Percentiles rank a stretch among this genome's conserved stretches.
Evolutionary conservation across 2,329 filamentous ascomycete species (phyloP).

Genomic region (Gnomoniopsis sp.): DNA sequence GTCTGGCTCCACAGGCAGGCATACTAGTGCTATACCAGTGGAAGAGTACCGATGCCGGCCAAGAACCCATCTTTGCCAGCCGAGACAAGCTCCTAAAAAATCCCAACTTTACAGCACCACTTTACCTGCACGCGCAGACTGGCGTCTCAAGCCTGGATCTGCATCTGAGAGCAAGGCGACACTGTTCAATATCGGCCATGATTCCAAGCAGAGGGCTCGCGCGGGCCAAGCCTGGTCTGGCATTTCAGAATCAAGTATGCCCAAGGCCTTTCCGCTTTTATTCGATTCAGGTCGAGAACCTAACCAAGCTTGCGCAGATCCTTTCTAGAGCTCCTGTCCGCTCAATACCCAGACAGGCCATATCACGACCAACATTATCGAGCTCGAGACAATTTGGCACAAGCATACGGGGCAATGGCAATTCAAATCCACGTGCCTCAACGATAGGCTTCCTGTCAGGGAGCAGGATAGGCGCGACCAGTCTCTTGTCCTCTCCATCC

Average conservation of each 20-base stretch:
- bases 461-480: slow-evolving; percentile 22
- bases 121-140: background rate
- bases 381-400: slow-evolving; percentile 28
- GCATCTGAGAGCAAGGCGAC: slow-evolving; percentile 11
- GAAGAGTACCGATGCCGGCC: slow-evolving; percentile 1
- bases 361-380: slow-evolving; percentile 2
- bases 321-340: slow-evolving; percentile 12
- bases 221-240: slow-evolving; percentile 41
- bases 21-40: background rate
- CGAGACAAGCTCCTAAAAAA: background rate
- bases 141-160: background rate
- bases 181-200: slow-evolving; percentile 35
- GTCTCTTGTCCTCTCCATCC: slow-evolving; percentile 17
- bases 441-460: slow-evolving; percentile 4
- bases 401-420: slow-evolving; percentile 22
- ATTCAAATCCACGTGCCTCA: background rate
- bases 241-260: slow-evolving; percentile 35
- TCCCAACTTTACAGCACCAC: background rate
- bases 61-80: slow-evolving; percentile 1
- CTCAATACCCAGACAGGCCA: slow-evolving; percentile 16
- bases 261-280: background rate
- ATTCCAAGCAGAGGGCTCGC: slow-evolving; percentile 52
- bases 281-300: background rate
- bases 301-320: slow-evolving; percentile 9
- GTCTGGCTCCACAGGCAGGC: background rate